Conservation (phyloP, 225 moss, liverwort and hornwort genomes). For the Marchantia polymorpha region DNA sequence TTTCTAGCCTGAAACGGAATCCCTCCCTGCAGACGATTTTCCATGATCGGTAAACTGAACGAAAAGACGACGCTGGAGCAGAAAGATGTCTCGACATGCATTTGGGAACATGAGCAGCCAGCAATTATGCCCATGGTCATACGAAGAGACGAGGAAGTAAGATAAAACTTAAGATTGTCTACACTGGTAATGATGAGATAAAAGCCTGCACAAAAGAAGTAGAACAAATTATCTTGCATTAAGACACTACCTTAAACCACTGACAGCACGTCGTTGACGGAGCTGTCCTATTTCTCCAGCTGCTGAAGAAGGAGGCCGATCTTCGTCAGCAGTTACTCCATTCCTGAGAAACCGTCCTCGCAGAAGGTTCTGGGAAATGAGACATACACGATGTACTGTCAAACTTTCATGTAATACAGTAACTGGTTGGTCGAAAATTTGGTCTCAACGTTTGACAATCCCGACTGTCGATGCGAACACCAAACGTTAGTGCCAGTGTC, state of each 20-base stretch:
- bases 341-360: conserved; percentile 65
- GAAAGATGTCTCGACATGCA: neutral
- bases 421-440: neutral
- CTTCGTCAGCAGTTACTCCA: conserved; percentile 40
- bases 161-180: neutral
- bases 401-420: neutral
- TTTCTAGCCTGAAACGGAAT: conserved; percentile 74
- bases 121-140: neutral
- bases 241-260: conserved; percentile 56
- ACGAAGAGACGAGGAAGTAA: neutral
- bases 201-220: neutral
- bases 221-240: neutral
- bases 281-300: conserved; percentile 76
- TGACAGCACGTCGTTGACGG: conserved; percentile 70
- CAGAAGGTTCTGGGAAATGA: conserved; percentile 29
- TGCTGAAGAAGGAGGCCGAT: conserved; percentile 63
- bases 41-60: neutral
- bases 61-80: neutral
- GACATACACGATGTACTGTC: neutral
- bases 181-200: neutral
- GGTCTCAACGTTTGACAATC: neutral
- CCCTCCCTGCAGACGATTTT: conserved; percentile 46
- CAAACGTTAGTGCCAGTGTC: neutral
- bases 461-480: neutral
- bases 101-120: too few relatives aligned